These are phyloP conservation scores for Saccharomyces jurei DNA, from an alignment of 805 yeast species.

Conservation along the genomic window DNA sequence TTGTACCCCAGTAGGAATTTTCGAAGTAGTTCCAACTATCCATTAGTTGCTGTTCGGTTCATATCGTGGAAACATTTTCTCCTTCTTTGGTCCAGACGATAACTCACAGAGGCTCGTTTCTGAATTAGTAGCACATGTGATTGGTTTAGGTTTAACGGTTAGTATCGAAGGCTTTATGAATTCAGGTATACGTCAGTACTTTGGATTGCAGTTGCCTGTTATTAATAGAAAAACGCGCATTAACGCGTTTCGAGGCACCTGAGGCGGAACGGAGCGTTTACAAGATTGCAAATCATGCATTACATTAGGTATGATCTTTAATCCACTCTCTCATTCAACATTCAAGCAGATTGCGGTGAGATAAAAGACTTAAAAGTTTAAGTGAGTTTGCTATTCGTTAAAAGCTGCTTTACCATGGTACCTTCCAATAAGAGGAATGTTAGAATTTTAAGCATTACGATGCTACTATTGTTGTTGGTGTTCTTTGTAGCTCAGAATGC, in stretches of 20 bases:
- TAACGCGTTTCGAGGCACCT: not conserved
- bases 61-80: not conserved
- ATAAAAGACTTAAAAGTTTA: not conserved
- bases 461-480: conserved; percentile 18
- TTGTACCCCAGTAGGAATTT: not conserved
- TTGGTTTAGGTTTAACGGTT: not conserved
- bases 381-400: not conserved
- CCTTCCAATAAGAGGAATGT: conserved; percentile 20
- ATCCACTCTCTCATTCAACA: not conserved
- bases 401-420: not conserved
- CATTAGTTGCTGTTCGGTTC: not conserved
- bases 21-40: not conserved
- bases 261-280: not conserved
- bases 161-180: not conserved
- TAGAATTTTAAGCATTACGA: conserved; percentile 22
- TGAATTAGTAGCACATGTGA: not conserved
- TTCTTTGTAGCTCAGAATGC: conserved; percentile 25
- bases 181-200: not conserved
- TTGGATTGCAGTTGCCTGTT: not conserved
- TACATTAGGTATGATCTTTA: not conserved
- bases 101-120: not conserved
- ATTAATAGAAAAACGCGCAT: not conserved
- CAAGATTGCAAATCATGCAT: not conserved
- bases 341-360: not conserved
- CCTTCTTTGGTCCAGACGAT: not conserved